Conservation (phyloP, 2,329 filamentous ascomycete genomes). For the Penicillium corylophilum region DNA sequence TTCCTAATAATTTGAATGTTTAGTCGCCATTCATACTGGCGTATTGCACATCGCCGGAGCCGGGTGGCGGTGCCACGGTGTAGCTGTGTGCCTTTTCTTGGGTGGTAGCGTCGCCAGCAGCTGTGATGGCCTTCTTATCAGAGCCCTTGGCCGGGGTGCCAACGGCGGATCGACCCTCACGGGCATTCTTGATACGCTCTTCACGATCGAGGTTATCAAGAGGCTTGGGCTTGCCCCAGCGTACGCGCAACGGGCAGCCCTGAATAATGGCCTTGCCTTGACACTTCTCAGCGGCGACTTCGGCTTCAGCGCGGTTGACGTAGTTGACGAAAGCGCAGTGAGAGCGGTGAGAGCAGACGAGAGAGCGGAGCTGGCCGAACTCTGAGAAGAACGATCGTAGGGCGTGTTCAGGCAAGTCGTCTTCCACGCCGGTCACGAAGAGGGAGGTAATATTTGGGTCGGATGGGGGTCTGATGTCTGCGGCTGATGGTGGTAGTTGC, state of each 20-base stretch:
- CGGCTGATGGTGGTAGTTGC: constrained; percentile 73
- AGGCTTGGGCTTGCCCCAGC: constrained; percentile 91
- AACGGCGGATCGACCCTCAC: constrained; percentile 68
- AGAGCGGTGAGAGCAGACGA: constrained; percentile 94
- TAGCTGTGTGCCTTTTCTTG: constrained; percentile 38
- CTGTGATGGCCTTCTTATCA: constrained; percentile 33
- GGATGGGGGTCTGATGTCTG: constrained; percentile 80
- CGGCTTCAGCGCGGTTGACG: constrained; percentile 77
- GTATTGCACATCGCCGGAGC: constrained; percentile 74
- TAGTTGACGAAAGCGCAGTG: constrained; percentile 98
- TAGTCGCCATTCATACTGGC: constrained; percentile 81
- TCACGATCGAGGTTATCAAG: constrained; percentile 90
- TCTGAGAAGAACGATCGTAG: constrained; percentile 85
- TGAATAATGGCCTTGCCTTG: constrained; percentile 87
- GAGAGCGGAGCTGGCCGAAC: constrained; percentile 84
- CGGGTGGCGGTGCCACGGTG: constrained; percentile 73
- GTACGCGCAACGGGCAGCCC: constrained; percentile 83
- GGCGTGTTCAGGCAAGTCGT: constrained; percentile 90
- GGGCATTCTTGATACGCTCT: constrained; percentile 74
- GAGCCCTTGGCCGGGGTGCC: constrained; percentile 45
- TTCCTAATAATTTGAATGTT: constrained; percentile 28
- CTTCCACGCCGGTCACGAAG: constrained; percentile 92
- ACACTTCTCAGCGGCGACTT: constrained; percentile 78
- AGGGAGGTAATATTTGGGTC: constrained; percentile 88
- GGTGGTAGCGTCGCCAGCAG: constrained; percentile 44